Evolutionary conservation across 2,329 filamentous ascomycete genomes (phyloP).

Genomic region (Dactylellina haptotyla): DNA sequence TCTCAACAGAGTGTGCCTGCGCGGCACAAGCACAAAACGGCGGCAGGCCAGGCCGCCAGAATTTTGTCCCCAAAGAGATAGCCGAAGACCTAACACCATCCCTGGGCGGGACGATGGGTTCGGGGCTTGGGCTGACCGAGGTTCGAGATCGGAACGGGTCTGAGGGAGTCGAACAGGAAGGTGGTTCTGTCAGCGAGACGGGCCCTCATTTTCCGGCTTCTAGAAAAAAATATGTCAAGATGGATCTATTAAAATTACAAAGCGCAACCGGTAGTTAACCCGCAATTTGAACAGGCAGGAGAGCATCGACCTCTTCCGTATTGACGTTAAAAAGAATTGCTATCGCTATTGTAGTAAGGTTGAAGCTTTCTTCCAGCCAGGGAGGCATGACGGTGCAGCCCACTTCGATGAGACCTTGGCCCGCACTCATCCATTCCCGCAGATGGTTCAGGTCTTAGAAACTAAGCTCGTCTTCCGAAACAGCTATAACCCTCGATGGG

Average conservation of each 20-base stretch:
- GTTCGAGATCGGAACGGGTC: conserved; percentile 49
- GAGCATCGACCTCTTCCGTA: conserved; percentile 3
- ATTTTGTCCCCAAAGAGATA: conserved; percentile 44
- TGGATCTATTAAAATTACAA: conserved; percentile 20
- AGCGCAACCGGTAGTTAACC: conserved; percentile 24
- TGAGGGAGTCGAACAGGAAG: conserved; percentile 53
- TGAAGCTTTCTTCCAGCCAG: conserved; percentile 5
- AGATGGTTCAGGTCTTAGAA: conserved; percentile 12
- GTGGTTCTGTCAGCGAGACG: conserved; percentile 44
- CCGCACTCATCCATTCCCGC: conserved; percentile 29
- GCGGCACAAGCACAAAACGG: conserved; percentile 49
- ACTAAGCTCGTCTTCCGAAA: conserved; percentile 45
- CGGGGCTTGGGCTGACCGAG: conserved; percentile 45
- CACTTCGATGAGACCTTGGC: not conserved
- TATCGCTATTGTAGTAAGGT: not conserved
- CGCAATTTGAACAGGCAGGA: conserved; percentile 43
- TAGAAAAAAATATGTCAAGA: conserved; percentile 28
- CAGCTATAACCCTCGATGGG: conserved; percentile 30
- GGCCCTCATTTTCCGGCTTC: conserved; percentile 33
- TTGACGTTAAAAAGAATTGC: not conserved
- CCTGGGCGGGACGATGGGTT: conserved; percentile 45
- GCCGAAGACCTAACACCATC: conserved; percentile 33
- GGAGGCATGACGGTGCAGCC: conserved; percentile 27
- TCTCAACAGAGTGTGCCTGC: conserved; percentile 12
- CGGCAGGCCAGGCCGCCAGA: conserved; percentile 34